These are phyloP conservation scores for Xylariaceae sp. DNA, from an alignment of 2,329 filamentous ascomycete genomes.

Conservation along the genomic window DNA sequence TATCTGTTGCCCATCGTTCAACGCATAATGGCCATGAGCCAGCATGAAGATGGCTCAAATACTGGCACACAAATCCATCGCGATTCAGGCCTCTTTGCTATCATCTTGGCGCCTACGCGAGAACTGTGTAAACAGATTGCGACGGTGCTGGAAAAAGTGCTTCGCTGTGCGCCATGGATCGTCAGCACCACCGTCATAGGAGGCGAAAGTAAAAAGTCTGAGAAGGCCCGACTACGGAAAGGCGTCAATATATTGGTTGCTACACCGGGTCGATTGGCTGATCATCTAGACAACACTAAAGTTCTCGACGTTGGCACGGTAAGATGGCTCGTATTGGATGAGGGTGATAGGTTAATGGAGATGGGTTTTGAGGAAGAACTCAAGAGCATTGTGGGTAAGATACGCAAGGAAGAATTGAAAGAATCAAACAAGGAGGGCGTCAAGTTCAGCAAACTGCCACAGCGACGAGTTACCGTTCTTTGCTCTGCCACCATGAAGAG, in stretches of 20 bases:
- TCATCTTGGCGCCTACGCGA: constrained; percentile 88
- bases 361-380: constrained; percentile 94
- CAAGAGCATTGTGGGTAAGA: constrained; percentile 73
- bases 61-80: constrained; percentile 61
- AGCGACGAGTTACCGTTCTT: constrained; percentile 75
- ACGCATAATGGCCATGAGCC: constrained; percentile 71
- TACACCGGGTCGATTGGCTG: constrained; percentile 82
- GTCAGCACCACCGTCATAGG: constrained; percentile 79
- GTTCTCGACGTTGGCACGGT: constrained; percentile 83
- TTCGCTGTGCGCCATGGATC: constrained; percentile 89
- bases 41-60: constrained; percentile 41
- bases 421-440: constrained; percentile 55
- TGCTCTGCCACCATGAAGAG: constrained; percentile 98
- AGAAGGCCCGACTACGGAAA: constrained; percentile 90
- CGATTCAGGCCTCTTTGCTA: constrained; percentile 85
- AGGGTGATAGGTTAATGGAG: constrained; percentile 98
- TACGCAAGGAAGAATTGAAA: constrained; percentile 59
- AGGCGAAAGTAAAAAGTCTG: constrained; percentile 66
- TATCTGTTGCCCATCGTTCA: constrained; percentile 92
- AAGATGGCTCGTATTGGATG: constrained; percentile 89
- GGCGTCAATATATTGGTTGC: constrained; percentile 94
- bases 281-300: constrained; percentile 90
- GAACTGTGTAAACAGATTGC: constrained; percentile 94
- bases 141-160: constrained; percentile 73
- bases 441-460: constrained; percentile 59